Evolutionary conservation across 805 yeast species (phyloP).

Genomic region (Candida golubevii): DNA sequence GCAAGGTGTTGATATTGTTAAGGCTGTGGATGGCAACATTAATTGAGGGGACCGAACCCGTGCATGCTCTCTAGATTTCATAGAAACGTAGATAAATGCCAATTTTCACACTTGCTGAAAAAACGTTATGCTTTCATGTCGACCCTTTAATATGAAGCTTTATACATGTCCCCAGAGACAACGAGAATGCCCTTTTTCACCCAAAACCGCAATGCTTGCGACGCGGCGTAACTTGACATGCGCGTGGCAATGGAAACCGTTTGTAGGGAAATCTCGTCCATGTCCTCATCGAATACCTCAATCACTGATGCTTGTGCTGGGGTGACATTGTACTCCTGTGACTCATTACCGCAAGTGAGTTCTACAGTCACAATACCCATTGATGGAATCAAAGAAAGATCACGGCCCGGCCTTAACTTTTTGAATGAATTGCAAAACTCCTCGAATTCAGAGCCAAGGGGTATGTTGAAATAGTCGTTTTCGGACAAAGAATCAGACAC

Average conservation of each 20-base stretch:
- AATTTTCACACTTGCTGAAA: no score
- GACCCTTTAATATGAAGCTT: not conserved
- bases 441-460: constrained; percentile 44
- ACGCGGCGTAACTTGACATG: constrained; percentile 18
- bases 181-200: constrained; percentile 49
- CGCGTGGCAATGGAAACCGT: constrained; percentile 18
- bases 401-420: constrained; percentile 51
- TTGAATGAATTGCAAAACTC: constrained; percentile 43
- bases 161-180: constrained; percentile 3
- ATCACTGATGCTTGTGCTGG: constrained; percentile 71
- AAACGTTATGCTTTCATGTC: no score
- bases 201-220: constrained; percentile 55
- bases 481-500: constrained; percentile 28
- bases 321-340: constrained; percentile 44
- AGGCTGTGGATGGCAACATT: constrained; percentile 52
- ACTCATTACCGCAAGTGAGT: constrained; percentile 31
- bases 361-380: constrained; percentile 61
- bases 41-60: constrained; percentile 8
- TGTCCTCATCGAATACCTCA: constrained; percentile 39
- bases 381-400: constrained; percentile 51
- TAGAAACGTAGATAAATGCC: no score
- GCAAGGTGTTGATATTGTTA: constrained; percentile 62
- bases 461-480: constrained; percentile 44
- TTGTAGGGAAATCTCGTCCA: constrained; percentile 29
- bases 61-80: no score